Evolutionary conservation across 495 filamentous ascomycete genomes (phyloP).

Genomic region (Neohortaea acidophila): DNA sequence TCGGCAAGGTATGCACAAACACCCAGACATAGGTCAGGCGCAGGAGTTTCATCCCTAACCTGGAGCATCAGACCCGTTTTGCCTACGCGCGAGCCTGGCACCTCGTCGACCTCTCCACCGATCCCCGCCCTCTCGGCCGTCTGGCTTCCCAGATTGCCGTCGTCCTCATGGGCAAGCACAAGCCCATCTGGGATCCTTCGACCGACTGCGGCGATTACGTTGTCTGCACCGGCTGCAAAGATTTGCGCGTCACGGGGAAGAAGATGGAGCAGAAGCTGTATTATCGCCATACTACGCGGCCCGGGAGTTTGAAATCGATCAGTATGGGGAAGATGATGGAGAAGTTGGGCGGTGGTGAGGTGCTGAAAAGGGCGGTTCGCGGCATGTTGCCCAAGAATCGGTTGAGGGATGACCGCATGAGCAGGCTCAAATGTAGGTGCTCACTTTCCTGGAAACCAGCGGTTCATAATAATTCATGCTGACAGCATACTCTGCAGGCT

Average conservation of each 20-base stretch:
- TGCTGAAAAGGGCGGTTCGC: constrained; percentile 76
- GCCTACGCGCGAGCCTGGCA: constrained; percentile 96
- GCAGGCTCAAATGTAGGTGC: constrained; percentile 71
- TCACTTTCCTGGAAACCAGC: no score
- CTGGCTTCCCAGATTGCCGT: constrained; percentile 82
- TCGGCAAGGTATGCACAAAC: constrained; percentile 12
- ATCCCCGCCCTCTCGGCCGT: constrained; percentile 56
- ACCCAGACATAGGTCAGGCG: background rate
- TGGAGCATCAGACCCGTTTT: constrained; percentile 60
- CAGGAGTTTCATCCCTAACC: background rate
- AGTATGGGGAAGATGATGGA: constrained; percentile 89
- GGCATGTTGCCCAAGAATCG: constrained; percentile 98
- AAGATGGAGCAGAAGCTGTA: constrained; percentile 90
- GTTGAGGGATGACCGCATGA: constrained; percentile 68
- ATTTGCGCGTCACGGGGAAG: constrained; percentile 75
- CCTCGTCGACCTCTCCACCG: constrained; percentile 55
- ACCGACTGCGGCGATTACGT: constrained; percentile 99
- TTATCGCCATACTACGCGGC: constrained; percentile 81
- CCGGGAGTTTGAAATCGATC: constrained; percentile 71
- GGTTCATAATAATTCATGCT: constrained; percentile 5
- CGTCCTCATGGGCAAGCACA: constrained; percentile 96
- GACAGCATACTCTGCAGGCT: constrained; percentile 38
- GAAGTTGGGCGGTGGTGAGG: constrained; percentile 89
- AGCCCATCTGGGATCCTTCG: constrained; percentile 85
- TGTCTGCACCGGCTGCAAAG: constrained; percentile 74